Evolutionary conservation across 495 filamentous ascomycete species (phyloP).

Genomic region (Lineolata rhizophorae): DNA sequence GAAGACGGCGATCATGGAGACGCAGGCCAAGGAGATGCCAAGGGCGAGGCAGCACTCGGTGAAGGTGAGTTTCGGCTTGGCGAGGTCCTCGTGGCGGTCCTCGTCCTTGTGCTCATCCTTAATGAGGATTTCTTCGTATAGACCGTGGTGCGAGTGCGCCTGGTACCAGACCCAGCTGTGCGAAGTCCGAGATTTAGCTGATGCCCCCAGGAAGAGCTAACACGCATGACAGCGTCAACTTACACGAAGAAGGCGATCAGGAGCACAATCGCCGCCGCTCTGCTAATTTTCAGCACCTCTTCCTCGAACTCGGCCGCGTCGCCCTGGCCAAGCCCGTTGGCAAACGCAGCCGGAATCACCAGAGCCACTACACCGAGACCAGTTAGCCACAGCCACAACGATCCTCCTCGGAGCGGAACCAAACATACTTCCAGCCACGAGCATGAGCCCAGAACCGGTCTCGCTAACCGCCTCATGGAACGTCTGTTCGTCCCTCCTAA

Average conservation of each 20-base stretch:
- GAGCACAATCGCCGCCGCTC: conserved; percentile 54
- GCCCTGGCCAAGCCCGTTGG: conserved; percentile 31
- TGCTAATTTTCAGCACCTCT: conserved; percentile 44
- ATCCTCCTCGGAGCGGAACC: background rate
- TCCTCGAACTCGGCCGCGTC: conserved; percentile 18
- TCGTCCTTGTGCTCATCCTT: conserved; percentile 47
- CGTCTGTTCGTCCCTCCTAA: conserved; percentile 37
- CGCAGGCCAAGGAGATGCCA: conserved; percentile 41
- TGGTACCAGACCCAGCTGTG: conserved; percentile 61
- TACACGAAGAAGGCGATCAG: conserved; percentile 50
- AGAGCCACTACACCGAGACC: conserved; percentile 31
- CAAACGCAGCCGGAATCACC: conserved; percentile 62
- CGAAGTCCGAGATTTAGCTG: background rate
- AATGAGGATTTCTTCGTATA: conserved; percentile 51
- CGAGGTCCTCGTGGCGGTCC: conserved; percentile 41
- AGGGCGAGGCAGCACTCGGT: conserved; percentile 53
- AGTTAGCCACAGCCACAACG: conserved; percentile 1
- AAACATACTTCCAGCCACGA: conserved; percentile 37
- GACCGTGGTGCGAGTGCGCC: conserved; percentile 55
- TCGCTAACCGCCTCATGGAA: conserved; percentile 65
- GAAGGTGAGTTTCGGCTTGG: conserved; percentile 53
- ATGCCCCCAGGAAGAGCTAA: background rate
- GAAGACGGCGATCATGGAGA: conserved; percentile 61
- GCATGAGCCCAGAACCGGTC: conserved; percentile 55
- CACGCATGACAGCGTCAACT: too few relatives aligned